Base-by-base conservation (phyloP, 2,329 filamentous ascomycete species). In the Pezicula carpinea region DNA sequence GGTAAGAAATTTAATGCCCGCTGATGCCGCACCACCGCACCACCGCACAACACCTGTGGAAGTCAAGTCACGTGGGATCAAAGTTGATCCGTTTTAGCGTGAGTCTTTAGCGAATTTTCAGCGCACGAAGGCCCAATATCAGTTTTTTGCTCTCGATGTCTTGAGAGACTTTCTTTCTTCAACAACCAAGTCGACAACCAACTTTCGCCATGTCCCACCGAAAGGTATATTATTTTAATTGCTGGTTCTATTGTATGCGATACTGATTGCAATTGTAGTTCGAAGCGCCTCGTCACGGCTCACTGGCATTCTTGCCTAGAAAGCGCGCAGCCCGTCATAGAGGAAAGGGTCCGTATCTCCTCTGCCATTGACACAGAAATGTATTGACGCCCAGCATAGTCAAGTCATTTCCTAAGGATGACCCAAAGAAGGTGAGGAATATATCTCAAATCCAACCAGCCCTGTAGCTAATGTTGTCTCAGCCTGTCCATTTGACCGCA, bases 401-500 rank as follows among this genome's bases (percentile, higher is more conserved):
- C 19, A 40, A 40, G 38, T 23, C 89, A 76, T 99, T 99, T 85
- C 93, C 93, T 71, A 97, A 97, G 87, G 93, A 99, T 88, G 91
- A 99, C 82, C 80, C 90, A 69, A 97, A 97, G 88, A 95, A 97
- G n/a, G n/a, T n/a, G n/a, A n/a, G n/a, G n/a, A n/a, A n/a, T n/a
- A n/a, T n/a, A n/a, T n/a, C n/a, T n/a, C n/a, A n/a, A n/a, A n/a
- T n/a, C n/a, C n/a, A n/a, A n/a, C n/a, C n/a, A n/a, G n/a, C n/a
- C n/a, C n/a, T n/a, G n/a, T n/a, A n/a, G n/a, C n/a, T n/a, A n/a
- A n/a, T n/a, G n/a, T n/a, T n/a, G n/a, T n/a, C n/a, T n/a, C n/a
- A n/a, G 86, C 89, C 91, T 68, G 89, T 96, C 74, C 93, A 99
- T 83, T 84, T 99, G 68, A 99, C 93, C 59, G 93, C 93, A 69